These are phyloP conservation scores for Pseudodiploospora longispora DNA, from an alignment of 2,329 filamentous ascomycete species.

Conservation along the genomic window DNA sequence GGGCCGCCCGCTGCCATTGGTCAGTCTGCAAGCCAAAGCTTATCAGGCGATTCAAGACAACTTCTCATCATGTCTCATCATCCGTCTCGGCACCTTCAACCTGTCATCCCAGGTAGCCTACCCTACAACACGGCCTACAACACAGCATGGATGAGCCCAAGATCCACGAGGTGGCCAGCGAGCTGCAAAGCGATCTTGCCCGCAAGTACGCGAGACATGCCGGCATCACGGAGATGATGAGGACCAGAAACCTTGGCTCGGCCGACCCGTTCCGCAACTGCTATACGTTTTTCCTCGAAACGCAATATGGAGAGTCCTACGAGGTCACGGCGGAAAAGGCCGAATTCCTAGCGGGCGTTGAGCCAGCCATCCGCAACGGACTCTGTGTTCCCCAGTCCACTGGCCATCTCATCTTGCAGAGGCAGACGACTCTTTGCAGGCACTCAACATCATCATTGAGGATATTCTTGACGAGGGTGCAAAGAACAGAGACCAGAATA, in stretches of 20 bases:
- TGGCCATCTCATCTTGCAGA: conserved; percentile 29
- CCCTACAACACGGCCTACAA: no score
- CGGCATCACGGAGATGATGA: conserved; percentile 27
- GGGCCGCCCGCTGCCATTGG: no score
- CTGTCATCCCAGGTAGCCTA: no score
- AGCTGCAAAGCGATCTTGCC: conserved; percentile 29
- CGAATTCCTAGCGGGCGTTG: conserved; percentile 8
- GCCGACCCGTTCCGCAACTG: conserved; percentile 18
- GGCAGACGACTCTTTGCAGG: conserved; percentile 30
- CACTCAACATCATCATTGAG: conserved; percentile 33
- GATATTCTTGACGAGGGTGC: conserved; percentile 33
- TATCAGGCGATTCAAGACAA: no score
- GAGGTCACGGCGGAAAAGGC: conserved; percentile 10
- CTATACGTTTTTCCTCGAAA: conserved; percentile 27
- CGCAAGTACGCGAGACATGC: conserved; percentile 30
- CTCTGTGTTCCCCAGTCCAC: conserved; percentile 18
- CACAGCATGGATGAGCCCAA: no score
- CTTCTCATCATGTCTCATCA: no score
- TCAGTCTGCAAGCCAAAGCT: no score
- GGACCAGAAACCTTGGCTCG: conserved; percentile 23
- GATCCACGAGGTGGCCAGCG: not conserved
- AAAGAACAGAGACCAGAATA: conserved; percentile 13
- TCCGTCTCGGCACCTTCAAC: no score
- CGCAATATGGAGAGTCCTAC: conserved; percentile 29
- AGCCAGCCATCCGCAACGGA: conserved; percentile 13